Conservation (phyloP, 2,329 filamentous ascomycete genomes). For the Hyphodiscus sp. region DNA sequence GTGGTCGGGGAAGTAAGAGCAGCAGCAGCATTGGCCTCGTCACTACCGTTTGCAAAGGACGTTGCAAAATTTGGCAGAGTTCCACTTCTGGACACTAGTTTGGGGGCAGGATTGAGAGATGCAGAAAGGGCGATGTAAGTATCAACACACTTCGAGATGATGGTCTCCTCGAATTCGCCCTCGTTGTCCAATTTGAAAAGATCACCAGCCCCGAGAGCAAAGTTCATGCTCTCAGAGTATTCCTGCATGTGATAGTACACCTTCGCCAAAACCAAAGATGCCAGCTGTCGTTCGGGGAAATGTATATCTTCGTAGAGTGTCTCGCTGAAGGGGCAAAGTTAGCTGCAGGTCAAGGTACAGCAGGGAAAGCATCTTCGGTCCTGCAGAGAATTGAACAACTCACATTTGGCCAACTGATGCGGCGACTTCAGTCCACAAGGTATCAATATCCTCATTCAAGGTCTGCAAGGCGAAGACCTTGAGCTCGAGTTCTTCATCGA, state of each 20-base stretch:
- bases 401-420: slow-evolving; percentile 91
- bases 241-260: slow-evolving; percentile 98
- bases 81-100: slow-evolving; percentile 42
- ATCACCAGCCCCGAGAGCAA: slow-evolving; percentile 89
- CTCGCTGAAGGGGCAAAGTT: slow-evolving; percentile 55
- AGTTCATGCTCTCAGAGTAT: slow-evolving; percentile 99
- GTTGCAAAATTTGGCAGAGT: slow-evolving; percentile 57
- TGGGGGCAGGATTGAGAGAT: slow-evolving; percentile 45
- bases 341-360: slow-evolving; percentile 7
- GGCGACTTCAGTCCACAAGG: slow-evolving; percentile 96
- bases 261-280: slow-evolving; percentile 90
- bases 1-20: slow-evolving; percentile 81
- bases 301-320: slow-evolving; percentile 93
- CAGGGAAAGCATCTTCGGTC: neutral
- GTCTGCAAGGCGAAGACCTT: slow-evolving; percentile 92
- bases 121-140: slow-evolving; percentile 85
- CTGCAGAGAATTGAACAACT: slow-evolving; percentile 29
- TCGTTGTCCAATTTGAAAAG: slow-evolving; percentile 88
- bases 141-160: slow-evolving; percentile 96
- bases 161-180: slow-evolving; percentile 97
- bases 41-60: slow-evolving; percentile 62
- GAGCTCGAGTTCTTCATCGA: slow-evolving; percentile 89
- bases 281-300: slow-evolving; percentile 89
- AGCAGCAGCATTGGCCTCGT: slow-evolving; percentile 53
- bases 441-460: slow-evolving; percentile 93